Base-by-base conservation (phyloP, 306 rosid species). In the Prunus kanzakura region DNA sequence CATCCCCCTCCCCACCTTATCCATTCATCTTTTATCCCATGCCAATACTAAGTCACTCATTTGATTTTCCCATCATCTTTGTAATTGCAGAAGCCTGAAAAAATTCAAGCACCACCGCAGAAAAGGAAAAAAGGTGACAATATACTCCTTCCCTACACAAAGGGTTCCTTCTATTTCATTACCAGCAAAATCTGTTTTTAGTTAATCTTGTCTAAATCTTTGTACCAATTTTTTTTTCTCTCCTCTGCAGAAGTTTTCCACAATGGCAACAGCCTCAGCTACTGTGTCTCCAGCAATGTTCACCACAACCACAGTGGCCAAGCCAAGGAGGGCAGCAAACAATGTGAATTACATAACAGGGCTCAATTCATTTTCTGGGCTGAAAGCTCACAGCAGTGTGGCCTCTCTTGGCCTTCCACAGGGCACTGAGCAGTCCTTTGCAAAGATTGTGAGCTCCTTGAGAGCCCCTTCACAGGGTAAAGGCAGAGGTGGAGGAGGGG, bases 181-280 rank as follows among this genome's bases (percentile, higher is more conserved):
- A 29, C 46, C 75, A 67, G 38, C 16, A 27, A 66, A 79, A 2
- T 72, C 45, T 52, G 22, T 9, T 22, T 63, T 18, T 29, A 15
- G 23, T 72, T 9, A 64, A 13, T 15, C 4, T 11, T 57, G 13
- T 63, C 65, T 56, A 71, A 62, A 13, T 19, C 70, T 61, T 70
- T 47, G 49, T 13, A 19, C 8, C 8, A 35, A 1, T 32, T 46
- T 69, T 27, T 8, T 58, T 6, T 45, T 5, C n/a, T 60, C 25
- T 49, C 19, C 11, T 57, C 73, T 76, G 71, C 88, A 84, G 85
- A 82, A 38, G 61, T 29, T 47, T 54, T 32, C 18, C n/a, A 72
- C 71, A 61, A 92, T 88, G 91, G 88, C 91, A 20, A 78, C 84
- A 64, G 86, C 91, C 69, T 81, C 90, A 12, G 88, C 89, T n/a